A percentile compares a stretch with the other conserved stretches of the same genome.
Evolutionary conservation across 345 rosid species (phyloP).

Genomic region (Eucalyptus marginata): DNA sequence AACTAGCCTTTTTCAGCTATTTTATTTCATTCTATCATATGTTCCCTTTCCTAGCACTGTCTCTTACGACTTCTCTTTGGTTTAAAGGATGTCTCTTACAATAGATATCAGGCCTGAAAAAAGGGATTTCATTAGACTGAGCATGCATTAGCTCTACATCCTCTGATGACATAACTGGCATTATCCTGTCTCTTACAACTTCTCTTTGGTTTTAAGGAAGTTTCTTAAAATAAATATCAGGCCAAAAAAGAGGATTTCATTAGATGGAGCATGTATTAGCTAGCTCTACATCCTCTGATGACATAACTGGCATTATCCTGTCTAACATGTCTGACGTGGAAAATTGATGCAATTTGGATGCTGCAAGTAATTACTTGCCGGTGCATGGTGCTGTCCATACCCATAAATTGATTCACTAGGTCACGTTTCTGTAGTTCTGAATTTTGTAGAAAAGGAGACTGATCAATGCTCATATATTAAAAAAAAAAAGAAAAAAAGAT

Average conservation of each 20-base stretch:
- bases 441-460: background rate
- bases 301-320: background rate
- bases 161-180: background rate
- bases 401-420: background rate
- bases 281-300: background rate
- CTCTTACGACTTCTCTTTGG: background rate
- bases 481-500: background rate
- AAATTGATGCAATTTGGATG: background rate
- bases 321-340: background rate
- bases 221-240: background rate
- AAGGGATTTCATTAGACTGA: background rate
- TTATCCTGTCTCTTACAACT: background rate
- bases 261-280: background rate
- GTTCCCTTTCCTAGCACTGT: background rate
- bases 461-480: background rate
- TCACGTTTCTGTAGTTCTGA: background rate
- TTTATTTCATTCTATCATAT: background rate
- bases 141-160: background rate
- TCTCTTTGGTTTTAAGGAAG: background rate
- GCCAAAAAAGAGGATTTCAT: background rate
- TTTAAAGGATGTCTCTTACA: background rate
- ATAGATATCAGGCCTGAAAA: background rate
- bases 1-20: background rate
- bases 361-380: background rate
- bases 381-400: background rate